Evolutionary conservation across 441 rosid species (phyloP), one percentile per base, ranked within the genome.

Genomic region (Kokia cookei): DNA sequence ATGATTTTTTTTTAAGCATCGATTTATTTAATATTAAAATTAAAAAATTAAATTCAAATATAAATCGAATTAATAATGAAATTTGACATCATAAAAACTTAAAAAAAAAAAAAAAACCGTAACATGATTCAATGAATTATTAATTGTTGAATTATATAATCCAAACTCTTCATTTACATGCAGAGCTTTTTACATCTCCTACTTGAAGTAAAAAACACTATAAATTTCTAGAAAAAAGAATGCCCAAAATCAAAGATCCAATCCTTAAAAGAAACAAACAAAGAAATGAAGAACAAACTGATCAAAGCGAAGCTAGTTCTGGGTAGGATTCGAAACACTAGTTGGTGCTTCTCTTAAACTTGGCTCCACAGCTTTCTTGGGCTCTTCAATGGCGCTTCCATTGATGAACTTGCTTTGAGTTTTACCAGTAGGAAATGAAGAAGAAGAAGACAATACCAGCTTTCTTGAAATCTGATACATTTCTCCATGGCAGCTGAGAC

Each of bases 331-430:
- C 7, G 86, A 78, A 22, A 69, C 72, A 55, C 87, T 86, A 1
- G 84, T 77, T 0, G 90, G 90, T n/a, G 86, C 88, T 82, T 75
- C 83, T 77, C 92, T 82, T 27, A 88, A 73, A 76, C 87, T 84
- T 53, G 76, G 79, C 84, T 85, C 85, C 82, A 76, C 78, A 75
- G 87, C 82, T 83, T 80, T 83, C 78, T 80, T 79, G 79, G 82
- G 58, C 68, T 65, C 70, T 69, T 77, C 66, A 27, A 26, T 57
- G 37, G 64, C 32, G 32, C 35, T 45, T 60, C 65, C 82, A 24
- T 50, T 58, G 62, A 58, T 55, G 43, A 48, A 4, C 73, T 57
- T 62, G 62, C 27, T 65, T 5, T 19, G 32, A 27, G 32, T 58
- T 3, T 26, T 27, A 22, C 32, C 59, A 35, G 80, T 12, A 63